Base-by-base conservation (phyloP, 2,329 filamentous ascomycete genomes). In the Neofusicoccum kwambonambiense region DNA sequence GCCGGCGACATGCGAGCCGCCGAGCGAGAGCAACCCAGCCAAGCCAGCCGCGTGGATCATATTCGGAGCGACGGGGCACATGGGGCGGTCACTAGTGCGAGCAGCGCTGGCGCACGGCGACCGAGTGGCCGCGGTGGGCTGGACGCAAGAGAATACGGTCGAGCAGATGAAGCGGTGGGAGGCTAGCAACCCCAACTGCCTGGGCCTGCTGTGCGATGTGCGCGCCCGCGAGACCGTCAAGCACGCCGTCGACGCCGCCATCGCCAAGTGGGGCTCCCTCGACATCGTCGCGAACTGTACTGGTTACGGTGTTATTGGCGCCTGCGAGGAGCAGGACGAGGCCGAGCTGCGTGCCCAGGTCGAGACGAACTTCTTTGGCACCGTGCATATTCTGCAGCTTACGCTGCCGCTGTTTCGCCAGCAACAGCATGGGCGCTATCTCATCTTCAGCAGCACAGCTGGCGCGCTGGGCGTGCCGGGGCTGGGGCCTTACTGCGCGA, bases 321-420 rank as follows among this genome's bases (percentile, higher is more conserved):
- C 94, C 1, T 97, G 93, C 78, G 95, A 98, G 79, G 95, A 98
- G 78, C 95, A 98, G 80, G 93, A 97, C 76, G 92, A 97, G 75
- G 89, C 93, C 76, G 95, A 98, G 74, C 86, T 98, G 70, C 90
- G 93, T 65, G 94, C 96, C 73, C 95, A 98, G 77, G 97, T 98
- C 79, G 92, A 96, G 82, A 97, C 93, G 22, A 99, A 99, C 78
- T 97, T 97, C 78, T 94, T 96, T 83, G 95, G 95, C 62, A 96
- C 93, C 0, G 79, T 98, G 66, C 91, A 98, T 78, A 97, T 99
- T 71, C 90, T 98, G 66, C 93, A 97, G 76, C 82, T 91, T 19
- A 93, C 90, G 1, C 81, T 98, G 42, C 93, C 93, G 0, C 92
- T 96, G 79, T 96, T 98, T 71, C 88, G 94, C 60, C 84, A 88